A percentile compares a stretch with the other conserved stretches of the same genome.
These are phyloP conservation scores for Acacia acuminata DNA, from an alignment of 306 rosid species.

Conservation along the genomic window DNA sequence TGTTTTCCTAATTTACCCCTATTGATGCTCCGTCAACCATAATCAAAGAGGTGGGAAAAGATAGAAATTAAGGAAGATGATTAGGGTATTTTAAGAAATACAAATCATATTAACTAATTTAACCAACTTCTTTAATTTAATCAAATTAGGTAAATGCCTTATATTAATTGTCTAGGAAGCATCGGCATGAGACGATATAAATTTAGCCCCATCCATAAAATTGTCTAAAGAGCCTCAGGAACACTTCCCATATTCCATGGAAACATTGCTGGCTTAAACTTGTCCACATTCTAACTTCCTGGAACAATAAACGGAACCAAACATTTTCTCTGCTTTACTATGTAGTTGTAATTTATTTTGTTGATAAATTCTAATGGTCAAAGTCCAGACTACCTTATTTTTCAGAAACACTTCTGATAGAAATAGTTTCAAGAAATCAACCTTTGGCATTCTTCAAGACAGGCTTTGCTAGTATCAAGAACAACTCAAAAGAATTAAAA, in stretches of 20 bases:
- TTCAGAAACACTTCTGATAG: conserved; percentile 27
- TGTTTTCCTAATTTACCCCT: no score
- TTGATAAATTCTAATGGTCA: conserved; percentile 31
- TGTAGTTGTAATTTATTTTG: conserved; percentile 44
- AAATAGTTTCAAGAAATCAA: conserved; percentile 32
- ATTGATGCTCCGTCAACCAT: no score
- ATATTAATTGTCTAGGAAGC: background rate
- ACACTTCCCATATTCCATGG: background rate
- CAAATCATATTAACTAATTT: no score
- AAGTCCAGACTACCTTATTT: conserved; percentile 27
- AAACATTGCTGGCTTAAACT: background rate
- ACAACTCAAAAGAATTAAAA: conserved; percentile 18
- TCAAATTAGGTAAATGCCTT: no score
- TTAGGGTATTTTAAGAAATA: no score
- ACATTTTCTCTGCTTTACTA: conserved; percentile 29
- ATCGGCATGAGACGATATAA: conserved; percentile 9
- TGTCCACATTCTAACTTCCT: conserved; percentile 10
- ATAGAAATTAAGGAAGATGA: no score
- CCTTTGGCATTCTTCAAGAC: conserved; percentile 31
- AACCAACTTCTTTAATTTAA: no score
- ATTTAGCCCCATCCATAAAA: conserved; percentile 6
- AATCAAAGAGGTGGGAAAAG: no score
- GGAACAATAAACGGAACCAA: conserved; percentile 1
- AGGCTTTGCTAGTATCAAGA: conserved; percentile 25
- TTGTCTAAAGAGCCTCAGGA: background rate